phyloP scores from a whole-genome alignment of 805 yeast species.

The Saitoella complicata region DNA sequence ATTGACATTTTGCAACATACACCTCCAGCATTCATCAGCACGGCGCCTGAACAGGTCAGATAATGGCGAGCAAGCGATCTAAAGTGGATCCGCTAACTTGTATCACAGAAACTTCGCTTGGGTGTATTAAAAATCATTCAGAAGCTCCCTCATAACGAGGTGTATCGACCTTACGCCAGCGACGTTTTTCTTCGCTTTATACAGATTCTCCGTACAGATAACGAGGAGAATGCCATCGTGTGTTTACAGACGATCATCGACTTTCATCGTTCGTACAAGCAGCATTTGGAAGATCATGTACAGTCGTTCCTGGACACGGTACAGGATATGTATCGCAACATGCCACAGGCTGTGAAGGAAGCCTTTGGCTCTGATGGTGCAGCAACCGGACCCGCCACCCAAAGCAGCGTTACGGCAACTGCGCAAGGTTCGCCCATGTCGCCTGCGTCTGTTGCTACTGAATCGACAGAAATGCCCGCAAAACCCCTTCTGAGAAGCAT shows the following conservation, averaged over 20 bases:
- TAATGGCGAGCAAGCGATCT: too few species aligned
- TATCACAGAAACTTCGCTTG: slow-evolving; percentile 54
- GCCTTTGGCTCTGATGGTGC: slow-evolving; percentile 32
- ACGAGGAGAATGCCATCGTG: slow-evolving; percentile 88
- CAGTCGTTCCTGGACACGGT: slow-evolving; percentile 65
- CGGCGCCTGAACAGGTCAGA: too few species aligned
- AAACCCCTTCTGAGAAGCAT: slow-evolving; percentile 50
- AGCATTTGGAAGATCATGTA: slow-evolving; percentile 49
- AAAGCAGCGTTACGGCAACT: not conserved
- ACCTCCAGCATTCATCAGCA: too few species aligned
- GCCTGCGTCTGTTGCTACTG: slow-evolving; percentile 25
- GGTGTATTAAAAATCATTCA: slow-evolving; percentile 64
- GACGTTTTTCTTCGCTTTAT: slow-evolving; percentile 45
- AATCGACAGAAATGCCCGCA: slow-evolving; percentile 26
- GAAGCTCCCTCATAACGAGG: slow-evolving; percentile 68
- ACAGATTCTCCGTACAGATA: slow-evolving; percentile 50
- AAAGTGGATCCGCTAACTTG: too few species aligned
- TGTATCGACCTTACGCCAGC: slow-evolving; percentile 53
- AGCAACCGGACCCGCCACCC: not conserved
- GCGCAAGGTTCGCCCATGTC: slow-evolving; percentile 19
- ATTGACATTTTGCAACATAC: not conserved
- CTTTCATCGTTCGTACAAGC: slow-evolving; percentile 70
- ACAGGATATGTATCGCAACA: slow-evolving; percentile 58
- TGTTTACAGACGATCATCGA: slow-evolving; percentile 78
- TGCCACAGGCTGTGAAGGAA: slow-evolving; percentile 57